These are phyloP conservation scores for Psidium friedrichsthalianum DNA, from an alignment of 345 rosid species.

Conservation along the genomic window DNA sequence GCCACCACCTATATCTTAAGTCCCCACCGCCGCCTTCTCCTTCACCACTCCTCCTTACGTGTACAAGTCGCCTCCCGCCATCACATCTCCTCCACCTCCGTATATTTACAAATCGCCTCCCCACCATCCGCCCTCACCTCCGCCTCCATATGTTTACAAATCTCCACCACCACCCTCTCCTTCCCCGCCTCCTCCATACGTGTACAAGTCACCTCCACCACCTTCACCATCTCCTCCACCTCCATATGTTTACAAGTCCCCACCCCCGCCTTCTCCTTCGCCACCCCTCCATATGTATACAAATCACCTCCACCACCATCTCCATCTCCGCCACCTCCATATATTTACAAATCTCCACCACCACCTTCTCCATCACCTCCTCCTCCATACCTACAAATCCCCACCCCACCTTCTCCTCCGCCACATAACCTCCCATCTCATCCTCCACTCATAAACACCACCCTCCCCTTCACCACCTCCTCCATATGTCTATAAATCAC, in stretches of 20 bases:
- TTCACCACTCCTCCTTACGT: background rate
- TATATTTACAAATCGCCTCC: conserved; percentile 7
- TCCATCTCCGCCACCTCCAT: background rate
- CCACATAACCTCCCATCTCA: too few species aligned
- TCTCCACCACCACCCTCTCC: background rate
- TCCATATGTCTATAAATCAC: background rate
- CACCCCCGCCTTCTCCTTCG: background rate
- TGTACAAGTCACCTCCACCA: background rate
- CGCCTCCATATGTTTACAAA: background rate
- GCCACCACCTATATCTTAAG: background rate
- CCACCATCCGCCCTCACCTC: background rate
- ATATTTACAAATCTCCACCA: background rate
- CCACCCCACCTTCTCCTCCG: background rate
- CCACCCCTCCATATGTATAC: background rate
- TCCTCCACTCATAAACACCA: too few species aligned
- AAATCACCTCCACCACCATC: background rate
- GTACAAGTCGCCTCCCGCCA: background rate
- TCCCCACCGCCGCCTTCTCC: background rate
- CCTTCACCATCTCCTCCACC: background rate
- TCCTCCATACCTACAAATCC: background rate
- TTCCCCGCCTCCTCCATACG: conserved; percentile 1
- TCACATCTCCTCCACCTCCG: background rate
- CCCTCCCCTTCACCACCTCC: background rate
- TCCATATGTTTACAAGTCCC: background rate
- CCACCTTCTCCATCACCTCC: background rate